Evolutionary conservation across 768 basidiomycete species (phyloP), one percentile per base, ranked within the genome.

Genomic region (Kwoniella bestiolae): DNA sequence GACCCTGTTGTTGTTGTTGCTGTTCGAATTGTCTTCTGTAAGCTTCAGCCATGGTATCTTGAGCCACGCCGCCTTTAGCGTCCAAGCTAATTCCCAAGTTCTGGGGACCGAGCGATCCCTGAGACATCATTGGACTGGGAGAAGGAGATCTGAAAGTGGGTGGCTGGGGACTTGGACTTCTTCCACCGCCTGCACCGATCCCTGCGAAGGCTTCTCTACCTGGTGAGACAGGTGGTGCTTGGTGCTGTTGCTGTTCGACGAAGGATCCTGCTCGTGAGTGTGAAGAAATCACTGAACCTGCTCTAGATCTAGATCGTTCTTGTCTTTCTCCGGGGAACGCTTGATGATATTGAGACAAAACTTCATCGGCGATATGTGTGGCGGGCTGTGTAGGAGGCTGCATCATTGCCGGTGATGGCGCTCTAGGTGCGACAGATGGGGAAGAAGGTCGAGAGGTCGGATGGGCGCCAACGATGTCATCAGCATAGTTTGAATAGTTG

Each of bases 71-170:
- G 7, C 93, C 94, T 63, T 83, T 86, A 0, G 89, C 88, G 68
- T 92, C 92, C 2, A 95, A 83, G 2, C 87, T 85, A 65, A 95
- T 94, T 3, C 94, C 92, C 3, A 91, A 85, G n/a, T 77, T 78
- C 46, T 91, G 31, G 7, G 89, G 89, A 63, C 89, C 91, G 14
- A 89, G 84, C n/a, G 88, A 84, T 0, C 89, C 86, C 44, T 83
- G 81, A 29, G 73, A 82, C 68, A 84, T 46, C 85, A 87, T 14
- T 82, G 71, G 74, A 52, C 63, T 65, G 26, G 75, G 68, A 53
- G 66, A 66, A 11, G 76, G 68, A 6, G 71, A 69, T 34, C 71
- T 50, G 64, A 70, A 75, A 16, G 85, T 65, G 85, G 88, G 32
- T 80, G 81, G 74, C 66, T 81, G 67, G 46, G 74, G 50, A 85